Conservation (phyloP, 83 land plant genomes). For the Picea abies region DNA sequence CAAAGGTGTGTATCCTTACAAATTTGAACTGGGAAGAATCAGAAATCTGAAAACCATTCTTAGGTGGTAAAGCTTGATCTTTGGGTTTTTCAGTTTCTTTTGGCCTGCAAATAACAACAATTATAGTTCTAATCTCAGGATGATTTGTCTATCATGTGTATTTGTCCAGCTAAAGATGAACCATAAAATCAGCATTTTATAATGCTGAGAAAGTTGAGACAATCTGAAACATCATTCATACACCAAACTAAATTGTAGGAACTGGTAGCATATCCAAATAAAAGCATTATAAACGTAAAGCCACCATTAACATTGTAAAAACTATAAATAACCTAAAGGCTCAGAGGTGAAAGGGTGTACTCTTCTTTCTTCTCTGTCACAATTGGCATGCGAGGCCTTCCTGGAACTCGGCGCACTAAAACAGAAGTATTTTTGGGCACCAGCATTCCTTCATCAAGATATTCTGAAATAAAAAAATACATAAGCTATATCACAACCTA, state of each 20-base stretch:
- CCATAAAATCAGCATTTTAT: background rate
- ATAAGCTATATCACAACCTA: constrained; percentile 18
- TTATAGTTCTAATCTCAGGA: constrained; percentile 13
- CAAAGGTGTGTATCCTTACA: constrained; percentile 35
- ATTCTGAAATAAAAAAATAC: constrained; percentile 65
- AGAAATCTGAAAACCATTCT: constrained; percentile 27
- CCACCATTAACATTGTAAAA: constrained; percentile 3
- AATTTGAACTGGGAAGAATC: constrained; percentile 36
- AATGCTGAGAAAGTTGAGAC: background rate
- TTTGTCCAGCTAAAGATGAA: background rate
- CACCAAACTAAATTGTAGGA: constrained; percentile 8
- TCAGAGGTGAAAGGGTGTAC: constrained; percentile 58
- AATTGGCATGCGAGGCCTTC: constrained; percentile 84
- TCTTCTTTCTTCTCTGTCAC: constrained; percentile 55
- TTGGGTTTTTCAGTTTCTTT: constrained; percentile 36
- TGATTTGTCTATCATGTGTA: background rate
- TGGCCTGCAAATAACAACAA: constrained; percentile 37
- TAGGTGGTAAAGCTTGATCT: constrained; percentile 29
- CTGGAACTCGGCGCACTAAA: constrained; percentile 91
- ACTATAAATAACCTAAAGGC: constrained; percentile 19
- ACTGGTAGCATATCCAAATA: background rate
- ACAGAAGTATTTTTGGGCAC: constrained; percentile 93
- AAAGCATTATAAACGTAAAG: background rate
- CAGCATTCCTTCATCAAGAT: constrained; percentile 80
- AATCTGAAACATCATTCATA: background rate